These are phyloP conservation scores for Epichloe brachyelytri DNA, from an alignment of 2,329 filamentous ascomycete genomes.

Conservation along the genomic window DNA sequence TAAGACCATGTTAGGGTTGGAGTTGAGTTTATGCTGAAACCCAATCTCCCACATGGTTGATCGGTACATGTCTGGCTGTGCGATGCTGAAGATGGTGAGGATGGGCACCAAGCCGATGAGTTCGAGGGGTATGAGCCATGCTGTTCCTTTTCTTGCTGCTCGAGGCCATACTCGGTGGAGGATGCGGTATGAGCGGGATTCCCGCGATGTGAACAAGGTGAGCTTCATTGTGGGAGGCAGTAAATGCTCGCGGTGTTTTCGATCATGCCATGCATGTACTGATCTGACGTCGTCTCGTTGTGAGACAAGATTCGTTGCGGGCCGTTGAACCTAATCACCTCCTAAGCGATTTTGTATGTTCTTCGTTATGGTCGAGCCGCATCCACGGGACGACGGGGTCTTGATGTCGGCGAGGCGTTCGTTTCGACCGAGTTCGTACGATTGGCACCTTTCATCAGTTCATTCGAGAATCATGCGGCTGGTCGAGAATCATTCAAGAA, in stretches of 20 bases:
- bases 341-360: not conserved
- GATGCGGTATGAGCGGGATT: slow-evolving; percentile 32
- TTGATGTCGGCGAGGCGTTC: not conserved
- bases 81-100: slow-evolving; percentile 59
- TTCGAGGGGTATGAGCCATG: slow-evolving; percentile 52
- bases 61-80: slow-evolving; percentile 60
- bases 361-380: not conserved
- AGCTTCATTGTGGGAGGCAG: slow-evolving; percentile 1
- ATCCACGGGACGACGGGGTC: not conserved
- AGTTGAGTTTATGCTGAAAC: slow-evolving; percentile 59
- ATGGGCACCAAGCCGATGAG: slow-evolving; percentile 50
- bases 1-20: slow-evolving; percentile 53
- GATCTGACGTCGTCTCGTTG: not conserved
- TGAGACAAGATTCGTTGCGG: not conserved
- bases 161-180: slow-evolving; percentile 47
- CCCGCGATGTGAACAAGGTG: not conserved
- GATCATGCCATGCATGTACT: not conserved
- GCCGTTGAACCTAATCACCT: not conserved
- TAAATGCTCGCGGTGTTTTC: not conserved
- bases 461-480: not conserved
- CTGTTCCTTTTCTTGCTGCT: slow-evolving; percentile 38
- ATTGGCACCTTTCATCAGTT: not conserved
- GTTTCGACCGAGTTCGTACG: not conserved
- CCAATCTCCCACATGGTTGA: slow-evolving; percentile 63
- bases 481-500: not conserved